phyloP scores from a whole-genome alignment of 768 basidiomycete species.

The Leucogyrophana mollusca region DNA sequence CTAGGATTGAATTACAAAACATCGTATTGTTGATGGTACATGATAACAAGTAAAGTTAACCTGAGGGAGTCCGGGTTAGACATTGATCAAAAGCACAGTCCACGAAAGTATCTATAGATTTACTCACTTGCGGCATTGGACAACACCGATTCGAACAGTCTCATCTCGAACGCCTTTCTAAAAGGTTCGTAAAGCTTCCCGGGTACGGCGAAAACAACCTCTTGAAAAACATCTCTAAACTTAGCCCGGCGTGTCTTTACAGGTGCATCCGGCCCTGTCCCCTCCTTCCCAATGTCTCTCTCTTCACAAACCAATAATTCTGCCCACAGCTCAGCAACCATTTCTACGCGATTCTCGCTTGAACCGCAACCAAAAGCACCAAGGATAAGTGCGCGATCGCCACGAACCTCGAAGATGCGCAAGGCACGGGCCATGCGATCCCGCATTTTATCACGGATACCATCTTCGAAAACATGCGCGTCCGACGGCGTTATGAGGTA shows the following conservation, averaged over 20 bases:
- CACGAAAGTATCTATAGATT: not conserved
- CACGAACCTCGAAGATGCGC: conserved; percentile 41
- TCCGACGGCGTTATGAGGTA: conserved; percentile 33
- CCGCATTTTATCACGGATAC: conserved; percentile 41
- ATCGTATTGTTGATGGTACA: not conserved
- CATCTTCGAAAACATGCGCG: conserved; percentile 33
- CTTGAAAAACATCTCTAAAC: conserved; percentile 41
- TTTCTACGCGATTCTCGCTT: conserved; percentile 39
- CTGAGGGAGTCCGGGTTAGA: no score
- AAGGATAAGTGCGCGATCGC: conserved; percentile 38
- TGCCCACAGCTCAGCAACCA: conserved; percentile 45
- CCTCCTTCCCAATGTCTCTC: conserved; percentile 13
- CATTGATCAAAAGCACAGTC: no score
- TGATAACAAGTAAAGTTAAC: not conserved
- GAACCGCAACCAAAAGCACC: conserved; percentile 47
- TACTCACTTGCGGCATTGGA: conserved; percentile 27
- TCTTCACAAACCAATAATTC: conserved; percentile 38
- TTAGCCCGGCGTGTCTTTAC: conserved; percentile 19
- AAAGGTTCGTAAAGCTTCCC: conserved; percentile 35
- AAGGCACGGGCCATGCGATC: conserved; percentile 49
- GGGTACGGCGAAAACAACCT: conserved; percentile 42
- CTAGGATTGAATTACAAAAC: not conserved
- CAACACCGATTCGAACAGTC: conserved; percentile 37
- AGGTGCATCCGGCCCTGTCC: not conserved
- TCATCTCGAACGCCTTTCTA: conserved; percentile 38